Conservation (phyloP, 2,329 filamentous ascomycete genomes). For the Xylariales sp. region DNA sequence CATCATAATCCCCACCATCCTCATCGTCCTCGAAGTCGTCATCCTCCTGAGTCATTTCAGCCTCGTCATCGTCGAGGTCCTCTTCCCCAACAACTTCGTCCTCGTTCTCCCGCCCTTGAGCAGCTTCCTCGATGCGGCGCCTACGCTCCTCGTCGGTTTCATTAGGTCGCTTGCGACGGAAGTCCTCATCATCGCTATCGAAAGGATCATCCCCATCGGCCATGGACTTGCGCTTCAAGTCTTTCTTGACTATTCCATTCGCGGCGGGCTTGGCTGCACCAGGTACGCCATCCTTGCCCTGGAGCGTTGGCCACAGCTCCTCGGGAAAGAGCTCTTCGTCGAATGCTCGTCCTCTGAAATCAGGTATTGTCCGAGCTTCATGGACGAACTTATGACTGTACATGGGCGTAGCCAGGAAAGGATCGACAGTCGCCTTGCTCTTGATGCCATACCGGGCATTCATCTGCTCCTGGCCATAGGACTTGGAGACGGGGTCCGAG, state of each 20-base stretch:
- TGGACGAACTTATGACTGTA: constrained; percentile 52
- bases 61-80: constrained; percentile 30
- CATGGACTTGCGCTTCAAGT: constrained; percentile 38
- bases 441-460: constrained; percentile 52
- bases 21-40: constrained; percentile 51
- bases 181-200: constrained; percentile 19
- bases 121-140: constrained; percentile 25
- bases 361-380: constrained; percentile 48
- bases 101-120: constrained; percentile 20
- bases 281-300: constrained; percentile 36
- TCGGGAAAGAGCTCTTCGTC: constrained; percentile 48
- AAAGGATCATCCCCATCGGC: constrained; percentile 37
- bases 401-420: constrained; percentile 54
- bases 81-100: constrained; percentile 25
- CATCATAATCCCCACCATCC: constrained; percentile 57
- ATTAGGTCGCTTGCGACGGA: constrained; percentile 16
- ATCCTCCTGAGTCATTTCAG: constrained; percentile 29
- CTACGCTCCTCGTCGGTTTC: constrained; percentile 30
- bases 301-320: constrained; percentile 51
- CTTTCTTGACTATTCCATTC: constrained; percentile 23
- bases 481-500: constrained; percentile 34
- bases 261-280: constrained; percentile 23
- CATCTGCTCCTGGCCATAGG: constrained; percentile 54
- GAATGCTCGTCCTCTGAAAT: constrained; percentile 46
- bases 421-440: constrained; percentile 52